Conservation (phyloP, 2,329 filamentous ascomycete genomes). For the Neofusicoccum parvum region DNA sequence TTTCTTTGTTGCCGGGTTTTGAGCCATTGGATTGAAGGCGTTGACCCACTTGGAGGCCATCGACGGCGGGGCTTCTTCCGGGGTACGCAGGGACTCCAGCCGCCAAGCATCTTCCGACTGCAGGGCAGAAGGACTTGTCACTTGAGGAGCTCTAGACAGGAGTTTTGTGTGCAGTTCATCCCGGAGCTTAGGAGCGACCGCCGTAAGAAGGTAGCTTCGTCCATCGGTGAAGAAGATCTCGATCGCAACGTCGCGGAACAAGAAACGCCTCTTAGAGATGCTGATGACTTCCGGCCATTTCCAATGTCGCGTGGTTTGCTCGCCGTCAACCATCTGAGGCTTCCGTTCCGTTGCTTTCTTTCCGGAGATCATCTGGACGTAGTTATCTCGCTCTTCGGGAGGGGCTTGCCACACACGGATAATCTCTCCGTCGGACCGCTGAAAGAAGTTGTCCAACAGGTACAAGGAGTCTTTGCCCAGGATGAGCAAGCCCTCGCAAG, state of each 20-base stretch:
- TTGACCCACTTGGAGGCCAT: conserved; percentile 89
- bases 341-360: conserved; percentile 38
- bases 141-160: conserved; percentile 76
- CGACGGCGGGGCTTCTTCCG: conserved; percentile 64
- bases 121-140: conserved; percentile 68
- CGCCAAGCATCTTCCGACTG: conserved; percentile 91
- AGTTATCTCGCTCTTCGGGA: conserved; percentile 87
- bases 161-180: conserved; percentile 82
- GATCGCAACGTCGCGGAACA: conserved; percentile 94
- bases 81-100: conserved; percentile 76
- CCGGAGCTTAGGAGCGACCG: conserved; percentile 70
- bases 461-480: conserved; percentile 91
- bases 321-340: conserved; percentile 50
- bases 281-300: conserved; percentile 93
- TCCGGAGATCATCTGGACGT: conserved; percentile 89
- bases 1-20: conserved; percentile 81
- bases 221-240: conserved; percentile 98
- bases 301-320: conserved; percentile 88
- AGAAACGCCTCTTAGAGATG: conserved; percentile 90
- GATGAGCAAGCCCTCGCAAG: conserved; percentile 89
- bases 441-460: conserved; percentile 95
- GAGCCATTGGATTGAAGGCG: conserved; percentile 81
- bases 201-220: conserved; percentile 88
- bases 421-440: conserved; percentile 91
- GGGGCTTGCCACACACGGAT: conserved; percentile 96